phyloP scores from a whole-genome alignment of 2,329 filamentous ascomycete genomes.

The Nemania serpens region DNA sequence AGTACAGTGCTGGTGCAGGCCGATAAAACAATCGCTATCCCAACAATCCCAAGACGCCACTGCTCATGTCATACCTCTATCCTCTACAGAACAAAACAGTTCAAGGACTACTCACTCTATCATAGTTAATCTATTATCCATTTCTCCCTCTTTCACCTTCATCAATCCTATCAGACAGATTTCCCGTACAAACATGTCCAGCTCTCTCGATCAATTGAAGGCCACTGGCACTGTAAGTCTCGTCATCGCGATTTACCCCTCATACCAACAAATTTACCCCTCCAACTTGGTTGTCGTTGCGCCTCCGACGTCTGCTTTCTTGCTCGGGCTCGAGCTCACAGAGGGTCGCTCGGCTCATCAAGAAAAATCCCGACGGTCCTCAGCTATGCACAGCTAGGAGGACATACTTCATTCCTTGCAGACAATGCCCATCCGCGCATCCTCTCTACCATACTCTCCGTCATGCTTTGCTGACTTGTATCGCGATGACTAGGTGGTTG shows the following conservation, averaged over 20 bases:
- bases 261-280: constrained; percentile 33
- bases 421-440: neutral
- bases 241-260: constrained; percentile 33
- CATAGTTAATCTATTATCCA: too few relatives aligned
- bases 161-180: neutral
- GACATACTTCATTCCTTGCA: neutral
- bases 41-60: constrained; percentile 1
- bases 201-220: constrained; percentile 96
- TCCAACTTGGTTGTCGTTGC: constrained; percentile 24
- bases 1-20: constrained; percentile 11
- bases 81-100: neutral
- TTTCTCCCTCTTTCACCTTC: neutral
- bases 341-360: constrained; percentile 4
- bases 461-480: constrained; percentile 23
- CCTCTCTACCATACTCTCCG: constrained; percentile 24
- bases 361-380: neutral
- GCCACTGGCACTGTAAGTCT: constrained; percentile 88
- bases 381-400: neutral
- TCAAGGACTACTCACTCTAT: neutral
- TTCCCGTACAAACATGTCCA: constrained; percentile 66
- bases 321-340: constrained; percentile 16
- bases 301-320: constrained; percentile 6
- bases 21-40: constrained; percentile 14
- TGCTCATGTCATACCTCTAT: constrained; percentile 9
- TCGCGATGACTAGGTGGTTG: constrained; percentile 70